These are phyloP conservation scores for Scedosporium boydii DNA, from an alignment of 2,329 filamentous ascomycete species.

Conservation along the genomic window DNA sequence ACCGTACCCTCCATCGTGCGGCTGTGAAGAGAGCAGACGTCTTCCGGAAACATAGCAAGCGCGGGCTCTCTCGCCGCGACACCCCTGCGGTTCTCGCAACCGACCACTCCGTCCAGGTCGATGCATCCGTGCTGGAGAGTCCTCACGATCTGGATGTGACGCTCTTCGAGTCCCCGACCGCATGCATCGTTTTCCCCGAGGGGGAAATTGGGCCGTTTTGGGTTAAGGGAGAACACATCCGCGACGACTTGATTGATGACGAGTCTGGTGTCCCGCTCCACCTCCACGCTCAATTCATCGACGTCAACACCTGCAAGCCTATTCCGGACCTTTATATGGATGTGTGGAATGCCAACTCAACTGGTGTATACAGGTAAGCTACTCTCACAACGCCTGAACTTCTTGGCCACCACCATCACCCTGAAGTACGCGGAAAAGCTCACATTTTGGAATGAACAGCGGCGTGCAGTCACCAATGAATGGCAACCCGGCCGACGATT, in stretches of 20 bases:
- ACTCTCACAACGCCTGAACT: neutral
- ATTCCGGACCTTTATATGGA: slow-evolving; percentile 28
- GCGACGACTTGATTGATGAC: slow-evolving; percentile 28
- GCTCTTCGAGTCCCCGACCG: neutral
- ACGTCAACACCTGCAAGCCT: slow-evolving; percentile 29
- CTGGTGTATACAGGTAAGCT: slow-evolving; percentile 26
- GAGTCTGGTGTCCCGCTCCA: slow-evolving; percentile 28
- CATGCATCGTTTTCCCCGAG: neutral
- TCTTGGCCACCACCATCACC: neutral
- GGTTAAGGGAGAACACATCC: slow-evolving; percentile 26
- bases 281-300: slow-evolving; percentile 33
- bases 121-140: neutral
- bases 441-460: neutral
- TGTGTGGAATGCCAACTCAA: slow-evolving; percentile 34
- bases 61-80: neutral
- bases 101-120: neutral
- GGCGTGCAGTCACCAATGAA: neutral
- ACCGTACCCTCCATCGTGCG: neutral
- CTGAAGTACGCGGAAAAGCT: neutral
- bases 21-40: neutral
- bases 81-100: neutral
- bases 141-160: neutral
- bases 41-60: neutral
- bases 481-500: slow-evolving; percentile 11
- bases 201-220: neutral